phyloP scores from a whole-genome alignment of 2,329 filamentous ascomycete species.

The Trichoderma aggressivum region DNA sequence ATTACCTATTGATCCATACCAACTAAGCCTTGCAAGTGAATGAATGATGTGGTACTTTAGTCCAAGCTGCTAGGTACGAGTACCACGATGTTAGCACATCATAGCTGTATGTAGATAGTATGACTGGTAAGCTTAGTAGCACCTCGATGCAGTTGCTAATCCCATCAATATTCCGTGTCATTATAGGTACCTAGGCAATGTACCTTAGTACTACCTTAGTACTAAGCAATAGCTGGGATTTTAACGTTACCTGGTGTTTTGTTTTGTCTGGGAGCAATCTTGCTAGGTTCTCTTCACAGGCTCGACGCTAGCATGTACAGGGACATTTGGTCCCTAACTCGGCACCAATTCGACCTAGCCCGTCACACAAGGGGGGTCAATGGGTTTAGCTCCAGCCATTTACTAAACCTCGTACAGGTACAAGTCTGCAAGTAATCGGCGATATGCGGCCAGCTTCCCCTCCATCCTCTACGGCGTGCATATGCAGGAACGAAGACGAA shows the following conservation, averaged over 20 bases:
- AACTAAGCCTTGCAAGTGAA: neutral
- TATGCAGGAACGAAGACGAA: slow-evolving; percentile 14
- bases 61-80: neutral
- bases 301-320: neutral
- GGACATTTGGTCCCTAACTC: neutral
- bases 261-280: neutral
- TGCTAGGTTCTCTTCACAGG: neutral
- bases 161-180: neutral
- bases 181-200: neutral
- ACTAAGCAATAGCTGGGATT: too few species aligned
- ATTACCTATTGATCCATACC: too few species aligned
- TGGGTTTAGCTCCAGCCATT: neutral
- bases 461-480: neutral
- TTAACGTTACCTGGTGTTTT: neutral
- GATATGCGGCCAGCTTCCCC: slow-evolving; percentile 11
- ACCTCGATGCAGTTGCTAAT: neutral
- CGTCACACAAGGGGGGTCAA: neutral
- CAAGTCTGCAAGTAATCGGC: slow-evolving; percentile 1
- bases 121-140: neutral
- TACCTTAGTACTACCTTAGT: too few species aligned
- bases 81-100: neutral
- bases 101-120: neutral
- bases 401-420: neutral
- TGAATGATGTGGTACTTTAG: slow-evolving; percentile 2
- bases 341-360: neutral